Conservation (phyloP, 2,329 filamentous ascomycete genomes). For the Hypoxylon sp. region DNA sequence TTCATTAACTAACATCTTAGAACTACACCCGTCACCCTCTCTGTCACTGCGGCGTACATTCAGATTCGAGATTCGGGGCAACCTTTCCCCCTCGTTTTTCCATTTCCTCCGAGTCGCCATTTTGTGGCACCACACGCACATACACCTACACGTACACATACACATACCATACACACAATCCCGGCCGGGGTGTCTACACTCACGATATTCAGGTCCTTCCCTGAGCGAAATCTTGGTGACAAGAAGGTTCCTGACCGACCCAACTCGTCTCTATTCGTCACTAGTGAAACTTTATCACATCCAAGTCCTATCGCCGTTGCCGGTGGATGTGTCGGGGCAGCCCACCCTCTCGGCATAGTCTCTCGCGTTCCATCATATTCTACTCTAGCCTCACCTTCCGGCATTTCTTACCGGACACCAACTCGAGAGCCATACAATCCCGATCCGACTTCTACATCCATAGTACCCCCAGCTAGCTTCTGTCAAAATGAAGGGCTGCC, state of each 20-base stretch:
- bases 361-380: conserved; percentile 20
- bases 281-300: conserved; percentile 14
- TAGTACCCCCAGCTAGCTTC: conserved; percentile 2
- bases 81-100: conserved; percentile 27
- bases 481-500: conserved; percentile 74
- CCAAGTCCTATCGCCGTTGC: conserved; percentile 11
- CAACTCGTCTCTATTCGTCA: neutral
- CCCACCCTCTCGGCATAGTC: conserved; percentile 12
- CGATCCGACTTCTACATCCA: conserved; percentile 15
- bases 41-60: conserved; percentile 16
- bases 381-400: conserved; percentile 7
- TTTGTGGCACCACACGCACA: conserved; percentile 20
- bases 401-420: conserved; percentile 6
- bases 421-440: conserved; percentile 8
- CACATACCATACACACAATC: conserved; percentile 4
- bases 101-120: conserved; percentile 9
- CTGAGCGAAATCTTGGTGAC: conserved; percentile 3
- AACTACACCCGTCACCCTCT: conserved; percentile 3
- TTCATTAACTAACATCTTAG: conserved; percentile 17
- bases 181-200: conserved; percentile 14
- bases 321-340: conserved; percentile 3
- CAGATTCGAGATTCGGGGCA: conserved; percentile 20
- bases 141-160: too few relatives aligned
- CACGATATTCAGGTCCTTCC: neutral
- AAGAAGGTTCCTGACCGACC: conserved; percentile 2